Base-by-base conservation (phyloP, 305 asterid genomes). In the Fraxinus latifolia region DNA sequence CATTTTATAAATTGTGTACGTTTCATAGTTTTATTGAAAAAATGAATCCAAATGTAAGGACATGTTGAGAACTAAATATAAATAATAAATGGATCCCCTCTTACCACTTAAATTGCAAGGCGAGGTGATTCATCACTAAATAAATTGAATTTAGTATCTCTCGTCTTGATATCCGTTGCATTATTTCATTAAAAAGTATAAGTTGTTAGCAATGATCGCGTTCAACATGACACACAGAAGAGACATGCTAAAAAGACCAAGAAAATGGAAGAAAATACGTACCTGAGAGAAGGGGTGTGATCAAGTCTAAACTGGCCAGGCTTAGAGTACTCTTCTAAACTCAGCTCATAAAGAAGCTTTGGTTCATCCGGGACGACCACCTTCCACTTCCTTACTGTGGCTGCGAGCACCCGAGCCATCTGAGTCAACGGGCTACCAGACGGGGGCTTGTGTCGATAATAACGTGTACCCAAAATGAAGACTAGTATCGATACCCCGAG, bases 401-500 rank as follows among this genome's bases (percentile, higher is more conserved):
- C 92, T 76, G 87, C 89, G 25, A 92, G 55, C 25, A 92, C 96
- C 83, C 85, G 77, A 36, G 92, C 91, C 90, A 92, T 90, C 76
- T 84, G 88, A 31, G 82, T 79, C 86, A 92, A 79, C 17, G 97
- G 97, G 83, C 91, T 91, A 14, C 89, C 92, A 0, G 87, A 79
- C 1, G 85, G 87, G 39, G 84, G 86, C 83, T 87, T 91, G 62
- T 91, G 93, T 79, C 97, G 89, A 62, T 92, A 91, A 39, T 32
- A 86, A 1, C 82, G 86, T 3, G 91, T 89, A 15, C 94, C 97
- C 58, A 83, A 17, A 1, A 90, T n/a, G 77, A 92, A 92, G 17
- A 92, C 85, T 58, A 81, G 6, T 53, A 92, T 84, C 1, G 97
- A 90, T 0, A 90, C 70, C 14, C 81, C 91, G 2, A 92, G 91